These are phyloP conservation scores for Lactarius hatsudake DNA, from an alignment of 768 basidiomycete species.

Conservation along the genomic window DNA sequence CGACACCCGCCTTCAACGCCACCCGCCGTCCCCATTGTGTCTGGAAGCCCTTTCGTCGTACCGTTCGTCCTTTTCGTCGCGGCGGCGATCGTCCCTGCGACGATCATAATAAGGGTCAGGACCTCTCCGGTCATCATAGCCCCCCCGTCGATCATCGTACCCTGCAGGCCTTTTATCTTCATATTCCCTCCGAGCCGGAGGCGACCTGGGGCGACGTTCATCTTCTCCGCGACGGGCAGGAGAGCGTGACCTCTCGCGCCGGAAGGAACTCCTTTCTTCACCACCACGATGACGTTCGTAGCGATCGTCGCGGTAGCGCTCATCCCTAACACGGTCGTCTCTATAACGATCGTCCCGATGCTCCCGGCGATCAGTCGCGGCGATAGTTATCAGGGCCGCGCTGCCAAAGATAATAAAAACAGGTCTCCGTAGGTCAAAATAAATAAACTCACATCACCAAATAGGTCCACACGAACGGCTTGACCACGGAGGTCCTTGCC, in stretches of 20 bases:
- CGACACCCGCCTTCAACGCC: slow-evolving; percentile 54
- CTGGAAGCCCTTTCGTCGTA: slow-evolving; percentile 71
- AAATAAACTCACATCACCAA: slow-evolving; percentile 52
- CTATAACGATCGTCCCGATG: slow-evolving; percentile 37
- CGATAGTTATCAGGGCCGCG: slow-evolving; percentile 75
- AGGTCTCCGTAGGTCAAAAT: slow-evolving; percentile 13
- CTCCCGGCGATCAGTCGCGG: slow-evolving; percentile 68
- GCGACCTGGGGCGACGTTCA: slow-evolving; percentile 83
- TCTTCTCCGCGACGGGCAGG: slow-evolving; percentile 67
- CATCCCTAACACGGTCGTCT: slow-evolving; percentile 55
- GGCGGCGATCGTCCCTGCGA: slow-evolving; percentile 80
- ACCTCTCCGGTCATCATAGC: slow-evolving; percentile 76
- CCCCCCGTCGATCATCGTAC: slow-evolving; percentile 88
- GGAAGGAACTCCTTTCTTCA: slow-evolving; percentile 48
- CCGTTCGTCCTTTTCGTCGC: slow-evolving; percentile 82
- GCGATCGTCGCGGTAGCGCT: slow-evolving; percentile 46
- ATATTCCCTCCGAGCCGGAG: slow-evolving; percentile 73
- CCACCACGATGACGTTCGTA: slow-evolving; percentile 43
- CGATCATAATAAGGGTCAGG: slow-evolving; percentile 88
- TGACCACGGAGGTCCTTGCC: slow-evolving; percentile 86
- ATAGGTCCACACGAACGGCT: slow-evolving; percentile 66
- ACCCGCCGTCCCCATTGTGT: slow-evolving; percentile 77
- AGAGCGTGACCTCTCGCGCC: slow-evolving; percentile 83
- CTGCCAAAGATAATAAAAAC: slow-evolving; percentile 35
- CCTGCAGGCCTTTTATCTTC: slow-evolving; percentile 88